These are phyloP conservation scores for Mortierella sp. DNA, from an alignment of 371 early-diverging fungal species.

Conservation along the genomic window DNA sequence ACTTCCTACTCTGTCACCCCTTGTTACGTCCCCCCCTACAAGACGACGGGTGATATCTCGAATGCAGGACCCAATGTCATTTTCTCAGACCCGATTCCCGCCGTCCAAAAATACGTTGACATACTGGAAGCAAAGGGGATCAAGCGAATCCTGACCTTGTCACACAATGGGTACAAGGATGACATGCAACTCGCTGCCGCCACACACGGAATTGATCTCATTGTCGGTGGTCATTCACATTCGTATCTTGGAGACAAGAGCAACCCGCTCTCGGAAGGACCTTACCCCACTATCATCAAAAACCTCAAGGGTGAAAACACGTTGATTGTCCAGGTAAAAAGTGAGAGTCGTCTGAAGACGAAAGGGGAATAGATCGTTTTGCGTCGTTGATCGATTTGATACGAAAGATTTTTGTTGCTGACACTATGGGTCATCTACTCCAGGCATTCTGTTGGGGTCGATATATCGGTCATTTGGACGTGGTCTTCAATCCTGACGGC, in stretches of 20 bases:
- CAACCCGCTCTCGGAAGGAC: conserved; percentile 53
- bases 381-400: background rate
- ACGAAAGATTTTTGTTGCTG: background rate
- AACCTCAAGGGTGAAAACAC: conserved; percentile 66
- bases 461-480: conserved; percentile 71
- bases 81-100: conserved; percentile 57
- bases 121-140: conserved; percentile 64
- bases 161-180: conserved; percentile 71
- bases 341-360: background rate
- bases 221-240: conserved; percentile 82
- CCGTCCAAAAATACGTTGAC: conserved; percentile 65
- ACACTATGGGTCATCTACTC: background rate
- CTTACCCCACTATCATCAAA: conserved; percentile 65
- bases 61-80: conserved; percentile 52
- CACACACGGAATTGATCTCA: conserved; percentile 60
- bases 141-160: conserved; percentile 68
- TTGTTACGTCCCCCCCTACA: no score
- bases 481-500: conserved; percentile 63
- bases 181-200: conserved; percentile 67
- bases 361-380: background rate
- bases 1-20: no score
- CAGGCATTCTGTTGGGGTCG: conserved; percentile 59
- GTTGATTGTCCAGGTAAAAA: conserved; percentile 64
- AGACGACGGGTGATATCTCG: conserved; percentile 63
- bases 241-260: conserved; percentile 61